Evolutionary conservation across 2,329 filamentous ascomycete species (phyloP), one percentile per base, ranked within the genome.

Genomic region (Fusarium phyllophilum): DNA sequence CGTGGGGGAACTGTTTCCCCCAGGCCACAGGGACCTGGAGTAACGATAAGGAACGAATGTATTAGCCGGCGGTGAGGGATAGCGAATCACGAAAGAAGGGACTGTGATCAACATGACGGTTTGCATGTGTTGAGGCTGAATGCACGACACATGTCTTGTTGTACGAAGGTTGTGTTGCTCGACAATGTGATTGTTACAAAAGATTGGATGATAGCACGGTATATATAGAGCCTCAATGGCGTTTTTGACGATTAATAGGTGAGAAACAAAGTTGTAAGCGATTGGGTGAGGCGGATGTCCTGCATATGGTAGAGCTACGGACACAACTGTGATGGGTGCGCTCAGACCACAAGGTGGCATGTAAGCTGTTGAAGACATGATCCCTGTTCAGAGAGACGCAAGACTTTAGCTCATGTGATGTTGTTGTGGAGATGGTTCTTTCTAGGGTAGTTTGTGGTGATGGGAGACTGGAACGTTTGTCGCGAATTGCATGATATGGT

Each of bases 291-390:
- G 17, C 38, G 41, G 36, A 48, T 62, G 46, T 26, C 18, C 26
- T 63, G 66, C 57, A 69, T 46, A 64, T 60, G 39, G 52, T 44
- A 36, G 8, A 26, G 13, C n/a, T 26, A 49, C 24, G 11, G 38
- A 56, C 33, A 42, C 62, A 42, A 52, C 18, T 48, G 48, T 66
- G 59, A 70, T 57, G 66, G 51, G 55, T 56, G 36, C 55, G 71
- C 68, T 72, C 57, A 59, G 72, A 54, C 63, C 68, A 29, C 55
- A 57, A 20, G 29, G 59, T 48, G 71, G 70, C 29, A 48, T 71
- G 66, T 57, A 41, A 55, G 34, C 51, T 60, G 39, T 42, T 61
- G 39, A 62, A 72, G 71, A 51, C 36, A 34, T 62, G 29, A 72
- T 58, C 72, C 67, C 41, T 72, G 71, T 39, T 36, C 20, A 7